Conservation (phyloP, 2,329 filamentous ascomycete species). For the Colletotrichum graminicola region DNA sequence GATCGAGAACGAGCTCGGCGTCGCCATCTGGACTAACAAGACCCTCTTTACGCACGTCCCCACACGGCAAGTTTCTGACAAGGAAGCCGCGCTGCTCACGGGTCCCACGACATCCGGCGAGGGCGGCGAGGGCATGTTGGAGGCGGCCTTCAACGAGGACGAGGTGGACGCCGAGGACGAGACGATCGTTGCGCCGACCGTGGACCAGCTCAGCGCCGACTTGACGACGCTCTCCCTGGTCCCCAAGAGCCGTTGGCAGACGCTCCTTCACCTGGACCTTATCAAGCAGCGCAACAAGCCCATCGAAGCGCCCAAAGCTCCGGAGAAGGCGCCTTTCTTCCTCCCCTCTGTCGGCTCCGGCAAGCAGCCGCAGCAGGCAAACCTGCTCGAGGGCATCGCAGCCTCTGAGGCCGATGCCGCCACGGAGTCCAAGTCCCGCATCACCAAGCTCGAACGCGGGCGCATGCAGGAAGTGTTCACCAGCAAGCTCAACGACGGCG, state of each 20-base stretch:
- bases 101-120: conserved; percentile 86
- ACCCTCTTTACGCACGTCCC: conserved; percentile 90
- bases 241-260: conserved; percentile 94
- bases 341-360: conserved; percentile 73
- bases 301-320: conserved; percentile 88
- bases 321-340: conserved; percentile 97
- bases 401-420: conserved; percentile 50
- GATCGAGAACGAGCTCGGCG: conserved; percentile 83
- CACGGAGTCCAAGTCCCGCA: conserved; percentile 66
- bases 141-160: conserved; percentile 77
- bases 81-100: conserved; percentile 74
- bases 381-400: conserved; percentile 43
- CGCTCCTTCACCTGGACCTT: conserved; percentile 88
- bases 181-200: conserved; percentile 64
- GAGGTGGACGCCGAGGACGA: conserved; percentile 64
- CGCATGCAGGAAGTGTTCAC: conserved; percentile 71
- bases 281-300: conserved; percentile 97
- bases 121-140: conserved; percentile 79
- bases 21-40: conserved; percentile 97
- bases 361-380: conserved; percentile 44
- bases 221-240: conserved; percentile 92
- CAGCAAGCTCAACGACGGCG: conserved; percentile 66
- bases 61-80: conserved; percentile 85
- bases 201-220: conserved; percentile 84
- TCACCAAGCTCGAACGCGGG: conserved; percentile 74